phyloP scores from a whole-genome alignment of 2,329 filamentous ascomycete species.

The Colletotrichum chrysophilum region DNA sequence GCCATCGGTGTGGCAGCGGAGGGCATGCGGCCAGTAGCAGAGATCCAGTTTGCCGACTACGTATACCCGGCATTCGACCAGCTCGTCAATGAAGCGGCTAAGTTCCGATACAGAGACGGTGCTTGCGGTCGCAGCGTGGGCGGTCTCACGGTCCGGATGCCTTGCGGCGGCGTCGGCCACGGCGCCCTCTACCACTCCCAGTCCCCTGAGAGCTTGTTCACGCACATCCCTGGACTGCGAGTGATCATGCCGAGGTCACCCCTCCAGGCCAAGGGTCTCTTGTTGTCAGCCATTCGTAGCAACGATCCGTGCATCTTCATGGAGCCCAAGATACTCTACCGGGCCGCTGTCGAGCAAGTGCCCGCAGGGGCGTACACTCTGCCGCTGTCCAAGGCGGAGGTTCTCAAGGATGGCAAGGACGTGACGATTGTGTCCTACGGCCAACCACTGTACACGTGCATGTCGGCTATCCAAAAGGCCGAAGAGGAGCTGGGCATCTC shows the following conservation, averaged over 20 bases:
- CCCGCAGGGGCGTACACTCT: slow-evolving; percentile 82
- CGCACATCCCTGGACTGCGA: slow-evolving; percentile 83
- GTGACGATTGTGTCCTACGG: slow-evolving; percentile 89
- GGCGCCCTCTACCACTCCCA: slow-evolving; percentile 89
- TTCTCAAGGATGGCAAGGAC: slow-evolving; percentile 80
- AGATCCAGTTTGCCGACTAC: slow-evolving; percentile 97
- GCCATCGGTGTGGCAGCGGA: slow-evolving; percentile 89
- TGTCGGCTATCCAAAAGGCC: slow-evolving; percentile 75
- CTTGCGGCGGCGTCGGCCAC: slow-evolving; percentile 87
- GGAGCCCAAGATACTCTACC: slow-evolving; percentile 93
- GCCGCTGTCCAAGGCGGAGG: slow-evolving; percentile 83
- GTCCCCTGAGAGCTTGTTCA: slow-evolving; percentile 86
- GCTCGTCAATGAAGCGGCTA: slow-evolving; percentile 91
- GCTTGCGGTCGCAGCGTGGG: slow-evolving; percentile 66
- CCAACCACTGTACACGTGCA: slow-evolving; percentile 85
- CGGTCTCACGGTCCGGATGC: slow-evolving; percentile 88
- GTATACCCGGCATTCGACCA: slow-evolving; percentile 93
- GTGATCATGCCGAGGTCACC: slow-evolving; percentile 89
- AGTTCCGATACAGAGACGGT: slow-evolving; percentile 80
- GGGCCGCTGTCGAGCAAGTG: slow-evolving; percentile 90
- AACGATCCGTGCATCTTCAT: slow-evolving; percentile 92
- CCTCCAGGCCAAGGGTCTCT: slow-evolving; percentile 84
- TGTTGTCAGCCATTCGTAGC: slow-evolving; percentile 77
- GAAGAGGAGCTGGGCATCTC: slow-evolving; percentile 78
- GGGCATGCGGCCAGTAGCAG: slow-evolving; percentile 90